These are phyloP conservation scores for Leccinum longicurvipes DNA, from an alignment of 768 basidiomycete species.

Conservation along the genomic window DNA sequence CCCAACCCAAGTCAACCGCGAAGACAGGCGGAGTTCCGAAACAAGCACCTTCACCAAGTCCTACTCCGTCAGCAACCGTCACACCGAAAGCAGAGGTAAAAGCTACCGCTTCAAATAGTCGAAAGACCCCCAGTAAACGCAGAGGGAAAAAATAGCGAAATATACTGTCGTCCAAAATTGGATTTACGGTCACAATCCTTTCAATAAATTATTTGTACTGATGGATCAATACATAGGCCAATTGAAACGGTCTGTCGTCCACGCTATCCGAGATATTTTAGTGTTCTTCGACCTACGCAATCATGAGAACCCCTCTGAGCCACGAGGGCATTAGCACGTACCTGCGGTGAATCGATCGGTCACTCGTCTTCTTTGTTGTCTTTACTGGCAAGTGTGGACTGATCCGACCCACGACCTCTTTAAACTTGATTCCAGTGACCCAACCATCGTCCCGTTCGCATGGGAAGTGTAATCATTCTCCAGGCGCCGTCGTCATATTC, in stretches of 20 bases:
- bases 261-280: not conserved
- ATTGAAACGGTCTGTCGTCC: not conserved
- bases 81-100: constrained; percentile 11
- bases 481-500: too few species aligned
- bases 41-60: not conserved
- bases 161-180: not conserved
- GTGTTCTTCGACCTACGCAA: not conserved
- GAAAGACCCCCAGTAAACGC: constrained; percentile 27
- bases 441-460: too few species aligned
- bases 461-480: too few species aligned
- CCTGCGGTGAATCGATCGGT: not conserved
- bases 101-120: constrained; percentile 12
- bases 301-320: not conserved
- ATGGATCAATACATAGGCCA: not conserved
- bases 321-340: not conserved
- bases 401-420: too few species aligned
- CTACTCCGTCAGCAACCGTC: not conserved
- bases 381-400: not conserved
- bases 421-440: too few species aligned
- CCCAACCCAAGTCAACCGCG: constrained; percentile 2
- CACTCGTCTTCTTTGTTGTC: not conserved
- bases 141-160: constrained; percentile 24
- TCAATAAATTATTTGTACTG: not conserved
- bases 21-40: constrained; percentile 3
- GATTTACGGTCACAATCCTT: not conserved